Conservation (phyloP, 1,139 yeast species). For the Yamadazyma membranifaciens region DNA sequence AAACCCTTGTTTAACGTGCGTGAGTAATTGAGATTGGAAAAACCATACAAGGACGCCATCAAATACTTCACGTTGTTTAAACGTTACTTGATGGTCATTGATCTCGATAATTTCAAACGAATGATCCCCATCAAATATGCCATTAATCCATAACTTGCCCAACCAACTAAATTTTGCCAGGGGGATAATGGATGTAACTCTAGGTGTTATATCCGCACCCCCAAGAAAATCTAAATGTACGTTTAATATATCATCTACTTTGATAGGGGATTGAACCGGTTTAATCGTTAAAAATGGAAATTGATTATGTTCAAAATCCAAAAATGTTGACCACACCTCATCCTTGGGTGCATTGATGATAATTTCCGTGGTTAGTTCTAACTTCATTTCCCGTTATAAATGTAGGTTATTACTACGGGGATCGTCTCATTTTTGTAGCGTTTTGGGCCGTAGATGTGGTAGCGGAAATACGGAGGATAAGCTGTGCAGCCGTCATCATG, state of each 20-base stretch:
- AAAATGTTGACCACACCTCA: slow-evolving; percentile 1
- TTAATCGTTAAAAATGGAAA: not conserved
- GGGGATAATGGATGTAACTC: not conserved
- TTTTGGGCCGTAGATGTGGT: no score
- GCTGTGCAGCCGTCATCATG: no score
- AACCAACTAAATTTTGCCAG: not conserved
- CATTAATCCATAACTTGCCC: not conserved
- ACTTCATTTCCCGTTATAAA: not conserved
- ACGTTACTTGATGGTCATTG: not conserved
- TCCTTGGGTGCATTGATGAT: slow-evolving; percentile 1
- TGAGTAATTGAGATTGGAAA: not conserved
- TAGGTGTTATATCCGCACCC: not conserved
- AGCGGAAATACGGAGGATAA: no score
- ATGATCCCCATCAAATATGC: slow-evolving; percentile 3
- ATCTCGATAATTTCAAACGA: not conserved
- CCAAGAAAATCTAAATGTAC: not conserved
- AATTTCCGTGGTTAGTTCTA: not conserved
- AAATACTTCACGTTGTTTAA: slow-evolving; percentile 1
- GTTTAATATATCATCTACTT: not conserved
- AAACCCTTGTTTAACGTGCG: not conserved
- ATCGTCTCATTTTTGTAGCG: no score
- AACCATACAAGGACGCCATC: not conserved
- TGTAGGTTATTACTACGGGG: no score
- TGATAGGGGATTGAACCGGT: not conserved
- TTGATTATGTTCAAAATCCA: not conserved